phyloP scores from a whole-genome alignment of 345 rosid genomes.

The Alliaria petiolata region DNA sequence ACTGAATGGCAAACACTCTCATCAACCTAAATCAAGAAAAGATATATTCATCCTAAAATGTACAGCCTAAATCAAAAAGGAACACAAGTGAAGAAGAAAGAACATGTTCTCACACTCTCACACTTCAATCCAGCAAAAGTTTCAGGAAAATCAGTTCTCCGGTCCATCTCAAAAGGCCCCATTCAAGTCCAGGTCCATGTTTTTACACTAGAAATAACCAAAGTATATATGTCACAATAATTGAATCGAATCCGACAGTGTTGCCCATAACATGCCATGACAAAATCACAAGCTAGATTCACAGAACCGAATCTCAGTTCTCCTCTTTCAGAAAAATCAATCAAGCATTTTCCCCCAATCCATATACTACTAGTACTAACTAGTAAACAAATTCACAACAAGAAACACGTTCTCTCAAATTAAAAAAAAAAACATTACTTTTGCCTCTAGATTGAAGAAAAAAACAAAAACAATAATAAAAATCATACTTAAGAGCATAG shows the following conservation, averaged over 20 bases:
- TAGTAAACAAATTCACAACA: not conserved
- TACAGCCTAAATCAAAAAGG: not conserved
- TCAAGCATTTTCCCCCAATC: not conserved
- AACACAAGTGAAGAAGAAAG: slow-evolving; percentile 12
- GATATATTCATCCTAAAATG: too few relatives aligned
- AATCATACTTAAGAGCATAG: too few relatives aligned
- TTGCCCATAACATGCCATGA: slow-evolving; percentile 10
- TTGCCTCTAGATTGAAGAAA: too few relatives aligned
- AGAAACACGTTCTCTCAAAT: not conserved
- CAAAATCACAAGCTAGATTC: slow-evolving; percentile 5
- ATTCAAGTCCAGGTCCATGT: slow-evolving; percentile 25
- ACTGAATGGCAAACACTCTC: slow-evolving; percentile 37
- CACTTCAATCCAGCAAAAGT: slow-evolving; percentile 34
- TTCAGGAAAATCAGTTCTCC: slow-evolving; percentile 20
- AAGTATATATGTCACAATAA: slow-evolving; percentile 15
- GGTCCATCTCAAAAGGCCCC: slow-evolving; percentile 37
- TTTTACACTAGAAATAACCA: slow-evolving; percentile 3
- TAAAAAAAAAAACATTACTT: not conserved
- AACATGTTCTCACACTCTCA: slow-evolving; percentile 36
- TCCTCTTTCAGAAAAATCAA: not conserved
- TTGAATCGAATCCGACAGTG: slow-evolving; percentile 6
- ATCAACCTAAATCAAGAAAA: slow-evolving; percentile 39
- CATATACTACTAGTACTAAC: too few relatives aligned
- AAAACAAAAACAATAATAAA: too few relatives aligned
- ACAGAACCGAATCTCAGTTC: not conserved